These are phyloP conservation scores for Hypoxylon sp. DNA, from an alignment of 2,329 filamentous ascomycete species.

Conservation along the genomic window DNA sequence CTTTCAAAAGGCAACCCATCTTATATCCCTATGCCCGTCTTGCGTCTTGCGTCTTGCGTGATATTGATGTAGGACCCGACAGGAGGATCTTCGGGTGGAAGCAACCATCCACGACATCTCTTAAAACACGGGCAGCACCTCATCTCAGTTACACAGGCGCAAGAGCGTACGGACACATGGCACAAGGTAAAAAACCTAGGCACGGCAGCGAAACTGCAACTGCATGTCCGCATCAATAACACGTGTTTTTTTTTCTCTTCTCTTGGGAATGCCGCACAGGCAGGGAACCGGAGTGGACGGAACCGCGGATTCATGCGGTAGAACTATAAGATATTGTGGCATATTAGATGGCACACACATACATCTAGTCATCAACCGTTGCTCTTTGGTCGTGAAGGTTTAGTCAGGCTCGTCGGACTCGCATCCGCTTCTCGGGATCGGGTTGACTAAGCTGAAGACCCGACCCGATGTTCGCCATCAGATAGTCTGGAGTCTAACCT, in stretches of 20 bases:
- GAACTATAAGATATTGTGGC: conserved; percentile 1
- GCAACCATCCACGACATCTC: conserved; percentile 37
- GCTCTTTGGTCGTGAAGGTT: not conserved
- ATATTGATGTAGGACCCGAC: conserved; percentile 9
- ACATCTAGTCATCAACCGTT: not conserved
- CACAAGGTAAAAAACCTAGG: conserved; percentile 39
- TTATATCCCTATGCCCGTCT: not conserved
- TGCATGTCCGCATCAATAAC: conserved; percentile 28
- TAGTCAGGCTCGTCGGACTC: not conserved
- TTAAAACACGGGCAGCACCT: conserved; percentile 40
- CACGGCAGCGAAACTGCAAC: conserved; percentile 35
- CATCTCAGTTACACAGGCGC: conserved; percentile 41
- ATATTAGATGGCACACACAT: conserved; percentile 1
- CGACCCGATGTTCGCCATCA: not conserved
- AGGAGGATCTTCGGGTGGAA: conserved; percentile 30
- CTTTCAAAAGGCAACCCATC: not conserved
- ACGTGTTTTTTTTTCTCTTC: conserved; percentile 2
- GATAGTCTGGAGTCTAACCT: no score
- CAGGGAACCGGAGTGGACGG: conserved; percentile 4
- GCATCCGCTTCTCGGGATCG: not conserved
- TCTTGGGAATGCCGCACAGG: conserved; percentile 11
- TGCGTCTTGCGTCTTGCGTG: not conserved
- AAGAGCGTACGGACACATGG: no score
- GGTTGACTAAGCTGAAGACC: not conserved
- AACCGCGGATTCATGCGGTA: conserved; percentile 26